Percentiles rank a stretch among this genome's conserved stretches.
Evolutionary conservation across 2,329 filamentous ascomycete species (phyloP).

Genomic region (Tricladium varicosporioides): DNA sequence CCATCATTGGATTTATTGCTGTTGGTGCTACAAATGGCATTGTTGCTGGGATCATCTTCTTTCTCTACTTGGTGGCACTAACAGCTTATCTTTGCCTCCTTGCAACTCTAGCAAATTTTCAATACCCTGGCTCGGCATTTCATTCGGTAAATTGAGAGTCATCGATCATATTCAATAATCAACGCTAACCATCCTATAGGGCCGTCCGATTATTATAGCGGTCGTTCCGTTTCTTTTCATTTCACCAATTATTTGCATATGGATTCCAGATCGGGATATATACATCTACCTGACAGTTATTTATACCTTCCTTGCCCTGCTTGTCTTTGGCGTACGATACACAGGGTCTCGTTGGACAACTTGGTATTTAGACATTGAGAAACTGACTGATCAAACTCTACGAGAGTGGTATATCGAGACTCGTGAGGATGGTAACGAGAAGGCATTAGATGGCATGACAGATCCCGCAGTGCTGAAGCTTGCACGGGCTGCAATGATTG

Average conservation of each 20-base stretch:
- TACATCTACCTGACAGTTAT: slow-evolving; percentile 54
- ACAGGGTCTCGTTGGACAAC: slow-evolving; percentile 57
- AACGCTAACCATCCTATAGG: not conserved
- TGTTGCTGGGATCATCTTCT: slow-evolving; percentile 52
- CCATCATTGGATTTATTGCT: slow-evolving; percentile 47
- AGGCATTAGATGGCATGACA: slow-evolving; percentile 11
- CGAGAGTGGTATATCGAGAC: slow-evolving; percentile 46
- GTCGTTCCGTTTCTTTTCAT: slow-evolving; percentile 53
- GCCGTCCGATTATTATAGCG: slow-evolving; percentile 51
- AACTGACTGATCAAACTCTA: slow-evolving; percentile 47
- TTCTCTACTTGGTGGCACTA: slow-evolving; percentile 56
- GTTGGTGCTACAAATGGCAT: slow-evolving; percentile 45
- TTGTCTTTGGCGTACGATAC: slow-evolving; percentile 51
- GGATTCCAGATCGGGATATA: slow-evolving; percentile 49
- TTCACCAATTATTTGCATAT: slow-evolving; percentile 55
- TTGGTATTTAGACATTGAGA: slow-evolving; percentile 49
- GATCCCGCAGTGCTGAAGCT: slow-evolving; percentile 21
- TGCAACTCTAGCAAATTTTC: slow-evolving; percentile 42
- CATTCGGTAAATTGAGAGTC: slow-evolving; percentile 36
- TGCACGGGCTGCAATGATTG: slow-evolving; percentile 18
- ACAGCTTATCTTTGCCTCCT: slow-evolving; percentile 58
- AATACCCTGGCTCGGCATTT: slow-evolving; percentile 26
- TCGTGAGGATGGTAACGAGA: slow-evolving; percentile 15
- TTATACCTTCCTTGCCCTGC: slow-evolving; percentile 49
- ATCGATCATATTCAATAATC: too few relatives aligned